Evolutionary conservation across 305 asterid species (phyloP).

Genomic region (Fraxinus floribunda): DNA sequence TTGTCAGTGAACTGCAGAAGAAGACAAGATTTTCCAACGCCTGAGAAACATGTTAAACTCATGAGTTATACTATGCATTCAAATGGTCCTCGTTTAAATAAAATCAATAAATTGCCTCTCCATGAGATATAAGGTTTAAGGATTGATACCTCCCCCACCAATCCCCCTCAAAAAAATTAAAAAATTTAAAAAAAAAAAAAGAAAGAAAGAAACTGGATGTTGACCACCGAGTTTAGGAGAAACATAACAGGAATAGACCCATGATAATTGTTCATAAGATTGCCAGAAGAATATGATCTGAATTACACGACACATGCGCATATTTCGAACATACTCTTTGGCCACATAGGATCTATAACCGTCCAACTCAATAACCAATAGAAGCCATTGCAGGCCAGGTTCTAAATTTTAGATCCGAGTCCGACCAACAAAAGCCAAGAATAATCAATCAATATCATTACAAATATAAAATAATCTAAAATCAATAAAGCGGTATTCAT

Average conservation of each 20-base stretch:
- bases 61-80: neutral
- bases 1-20: constrained; percentile 80
- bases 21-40: constrained; percentile 88
- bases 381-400: neutral
- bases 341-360: neutral
- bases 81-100: neutral
- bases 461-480: neutral
- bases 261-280: neutral
- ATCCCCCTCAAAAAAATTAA: no score
- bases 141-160: no score
- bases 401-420: neutral
- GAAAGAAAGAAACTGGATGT: no score
- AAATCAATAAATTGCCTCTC: neutral
- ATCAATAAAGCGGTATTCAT: neutral
- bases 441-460: neutral
- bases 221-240: neutral
- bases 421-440: neutral
- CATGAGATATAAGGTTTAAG: neutral
- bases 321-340: neutral
- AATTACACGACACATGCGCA: neutral
- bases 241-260: neutral
- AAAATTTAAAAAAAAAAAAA: no score
- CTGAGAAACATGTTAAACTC: constrained; percentile 30
- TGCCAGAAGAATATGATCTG: neutral
- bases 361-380: neutral